Conservation (phyloP, 2,329 filamentous ascomycete species). For the Colletotrichum spaethianum region DNA sequence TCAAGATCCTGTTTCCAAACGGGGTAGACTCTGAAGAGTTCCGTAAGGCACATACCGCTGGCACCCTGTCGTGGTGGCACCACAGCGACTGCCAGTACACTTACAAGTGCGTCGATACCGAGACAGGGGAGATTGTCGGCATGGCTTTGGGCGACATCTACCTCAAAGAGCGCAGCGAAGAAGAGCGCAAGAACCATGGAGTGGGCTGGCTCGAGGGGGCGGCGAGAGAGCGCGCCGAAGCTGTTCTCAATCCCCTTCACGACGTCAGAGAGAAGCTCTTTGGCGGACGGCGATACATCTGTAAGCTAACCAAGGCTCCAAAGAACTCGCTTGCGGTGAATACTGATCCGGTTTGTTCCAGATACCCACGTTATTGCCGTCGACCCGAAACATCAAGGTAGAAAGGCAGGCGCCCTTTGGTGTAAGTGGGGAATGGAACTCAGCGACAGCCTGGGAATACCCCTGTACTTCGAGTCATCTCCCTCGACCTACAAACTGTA, state of each 20-base stretch:
- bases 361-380: slow-evolving; percentile 61
- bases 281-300: slow-evolving; percentile 56
- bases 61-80: slow-evolving; percentile 57
- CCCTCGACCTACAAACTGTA: slow-evolving; percentile 59
- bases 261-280: slow-evolving; percentile 58
- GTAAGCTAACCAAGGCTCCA: slow-evolving; percentile 49
- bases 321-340: not conserved
- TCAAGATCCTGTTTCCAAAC: slow-evolving; percentile 58
- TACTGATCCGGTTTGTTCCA: slow-evolving; percentile 35
- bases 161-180: slow-evolving; percentile 52
- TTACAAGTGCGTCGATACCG: slow-evolving; percentile 61
- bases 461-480: slow-evolving; percentile 64
- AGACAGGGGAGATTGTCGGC: slow-evolving; percentile 59
- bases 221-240: slow-evolving; percentile 59
- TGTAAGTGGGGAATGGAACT: slow-evolving; percentile 58
- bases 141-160: slow-evolving; percentile 63
- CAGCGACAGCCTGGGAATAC: slow-evolving; percentile 54
- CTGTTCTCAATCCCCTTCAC: slow-evolving; percentile 57
- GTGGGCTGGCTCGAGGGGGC: slow-evolving; percentile 62
- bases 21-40: slow-evolving; percentile 54
- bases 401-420: slow-evolving; percentile 57
- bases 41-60: slow-evolving; percentile 58
- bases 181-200: slow-evolving; percentile 60
- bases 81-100: slow-evolving; percentile 59
- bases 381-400: slow-evolving; percentile 59